A percentile compares a stretch with the other conserved stretches of the same genome.
phyloP scores from a whole-genome alignment of 495 filamentous ascomycete genomes.

The Aspergillus cristatus region DNA sequence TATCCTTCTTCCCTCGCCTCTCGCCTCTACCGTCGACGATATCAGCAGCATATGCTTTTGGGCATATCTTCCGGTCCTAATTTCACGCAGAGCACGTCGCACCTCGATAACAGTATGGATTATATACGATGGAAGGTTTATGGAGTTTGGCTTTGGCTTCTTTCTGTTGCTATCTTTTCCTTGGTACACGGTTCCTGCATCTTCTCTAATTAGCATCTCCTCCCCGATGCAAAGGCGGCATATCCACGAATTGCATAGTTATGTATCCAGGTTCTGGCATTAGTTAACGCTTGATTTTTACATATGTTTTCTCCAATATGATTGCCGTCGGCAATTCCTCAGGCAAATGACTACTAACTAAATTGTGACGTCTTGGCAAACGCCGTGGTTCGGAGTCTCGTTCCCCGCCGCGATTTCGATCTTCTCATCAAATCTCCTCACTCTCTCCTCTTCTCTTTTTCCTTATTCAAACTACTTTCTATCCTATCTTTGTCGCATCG shows the following conservation, averaged over 20 bases:
- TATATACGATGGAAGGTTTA: conserved; percentile 6
- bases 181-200: conserved; percentile 3
- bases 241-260: too few species aligned
- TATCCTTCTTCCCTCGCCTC: background rate
- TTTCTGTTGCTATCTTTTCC: conserved; percentile 10
- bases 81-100: conserved; percentile 1
- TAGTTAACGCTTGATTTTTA: too few species aligned
- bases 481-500: background rate
- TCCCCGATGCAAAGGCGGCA: too few species aligned
- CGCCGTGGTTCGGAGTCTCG: too few species aligned
- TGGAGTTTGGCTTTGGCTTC: conserved; percentile 20
- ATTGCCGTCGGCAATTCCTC: too few species aligned
- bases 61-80: background rate
- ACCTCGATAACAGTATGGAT: conserved; percentile 1
- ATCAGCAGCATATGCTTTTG: background rate
- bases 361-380: too few species aligned
- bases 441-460: background rate
- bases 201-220: background rate
- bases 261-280: too few species aligned
- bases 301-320: too few species aligned
- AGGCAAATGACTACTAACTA: too few species aligned
- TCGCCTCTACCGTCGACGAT: conserved; percentile 1
- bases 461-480: background rate
- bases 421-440: too few species aligned
- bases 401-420: too few species aligned